Evolutionary conservation across 2,329 filamentous ascomycete genomes (phyloP), one percentile per base, ranked within the genome.

Genomic region (Diaporthe ilicicola): DNA sequence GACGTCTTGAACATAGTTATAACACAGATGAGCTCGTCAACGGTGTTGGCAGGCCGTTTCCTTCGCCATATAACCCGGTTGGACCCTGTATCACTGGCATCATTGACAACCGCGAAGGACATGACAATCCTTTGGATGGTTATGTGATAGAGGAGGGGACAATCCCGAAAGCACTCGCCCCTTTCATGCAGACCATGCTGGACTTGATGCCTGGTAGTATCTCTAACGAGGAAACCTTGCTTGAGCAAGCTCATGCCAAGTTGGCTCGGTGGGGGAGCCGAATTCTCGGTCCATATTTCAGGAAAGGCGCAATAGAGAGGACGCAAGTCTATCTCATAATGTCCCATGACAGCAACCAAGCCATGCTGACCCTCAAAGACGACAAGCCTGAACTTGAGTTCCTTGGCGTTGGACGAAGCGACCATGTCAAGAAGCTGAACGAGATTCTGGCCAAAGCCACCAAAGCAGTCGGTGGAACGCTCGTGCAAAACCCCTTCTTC

Each of bases 291-390:
- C 89, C 90, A 0, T 91, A 91, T 73, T 84, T 81, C 66, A 81
- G 81, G 8, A 82, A 83, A 8, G 88, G 90, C 0, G 88, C 88
- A 22, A 80, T 91, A 24, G 86, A 88, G 76, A 86, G 81, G 70
- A 92, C 89, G 0, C 87, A 91, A 70, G 84, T 90, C 0, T 92
- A 91, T 76, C 82, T 93, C 4, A 84, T 92, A 76, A 91, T 92
- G 89, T 89, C 87, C 1, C 90, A 92, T 74, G 90, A 92, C 74
- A 89, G 86, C 53, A 89, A 90, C 75, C 88, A 92, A 79, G 89
- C 88, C 1, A 85, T 85, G 9, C 77, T 92, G 56, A 86, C 85
- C 0, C 81, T 93, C 8, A 84, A 89, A 73, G 80, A 90, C 55
- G 89, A 91, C 76, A 87, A 88, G 75, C 88, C 88, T 0, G 82